These are phyloP conservation scores for Verticillium longisporum DNA, from an alignment of 2,329 filamentous ascomycete genomes.

Conservation along the genomic window DNA sequence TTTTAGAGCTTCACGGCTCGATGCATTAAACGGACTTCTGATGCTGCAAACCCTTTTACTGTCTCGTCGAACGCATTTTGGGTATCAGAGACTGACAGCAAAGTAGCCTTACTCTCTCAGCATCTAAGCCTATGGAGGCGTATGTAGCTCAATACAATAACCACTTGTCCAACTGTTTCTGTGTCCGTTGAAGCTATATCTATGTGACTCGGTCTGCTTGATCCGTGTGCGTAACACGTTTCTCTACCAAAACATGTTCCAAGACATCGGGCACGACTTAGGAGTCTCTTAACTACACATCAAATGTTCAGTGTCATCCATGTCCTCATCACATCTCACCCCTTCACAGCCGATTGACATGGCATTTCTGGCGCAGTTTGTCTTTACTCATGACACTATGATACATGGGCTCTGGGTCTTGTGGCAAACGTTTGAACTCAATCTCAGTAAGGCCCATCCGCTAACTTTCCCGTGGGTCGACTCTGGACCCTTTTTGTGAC, in stretches of 20 bases:
- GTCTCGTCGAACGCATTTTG: neutral
- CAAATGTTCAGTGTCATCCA: neutral
- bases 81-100: neutral
- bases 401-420: neutral
- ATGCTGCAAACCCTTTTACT: slow-evolving; percentile 25
- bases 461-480: slow-evolving; percentile 1
- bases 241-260: too few species aligned
- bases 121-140: neutral
- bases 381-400: neutral
- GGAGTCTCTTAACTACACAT: too few species aligned
- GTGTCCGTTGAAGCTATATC: too few species aligned
- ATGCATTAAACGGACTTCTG: slow-evolving; percentile 90
- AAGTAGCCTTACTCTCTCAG: neutral
- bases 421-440: neutral
- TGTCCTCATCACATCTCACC: neutral
- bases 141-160: neutral
- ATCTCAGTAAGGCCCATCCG: neutral
- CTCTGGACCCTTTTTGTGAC: slow-evolving; percentile 1
- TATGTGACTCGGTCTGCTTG: too few species aligned
- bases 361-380: neutral
- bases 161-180: neutral
- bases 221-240: too few species aligned
- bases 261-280: too few species aligned
- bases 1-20: slow-evolving; percentile 64
- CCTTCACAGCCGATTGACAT: neutral